phyloP scores from a whole-genome alignment of 2,329 filamentous ascomycete species.

The Cordyceps cicadae region DNA sequence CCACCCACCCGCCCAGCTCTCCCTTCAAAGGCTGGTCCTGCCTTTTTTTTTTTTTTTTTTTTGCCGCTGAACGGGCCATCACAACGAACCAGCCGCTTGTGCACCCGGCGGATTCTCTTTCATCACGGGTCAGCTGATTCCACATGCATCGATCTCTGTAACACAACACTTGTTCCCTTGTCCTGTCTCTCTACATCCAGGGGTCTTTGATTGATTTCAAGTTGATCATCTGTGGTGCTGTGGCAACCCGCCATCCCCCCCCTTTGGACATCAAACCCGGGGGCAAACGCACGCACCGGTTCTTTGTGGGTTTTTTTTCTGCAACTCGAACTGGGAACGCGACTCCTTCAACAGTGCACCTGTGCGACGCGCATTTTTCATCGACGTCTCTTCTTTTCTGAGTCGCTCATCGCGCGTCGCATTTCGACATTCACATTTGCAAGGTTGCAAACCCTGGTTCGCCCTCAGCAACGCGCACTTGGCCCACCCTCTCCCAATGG shows the following conservation, averaged over 20 bases:
- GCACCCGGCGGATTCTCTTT: not conserved
- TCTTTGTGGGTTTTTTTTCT: not conserved
- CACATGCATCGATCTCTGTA: conserved; percentile 7
- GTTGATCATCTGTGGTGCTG: not conserved
- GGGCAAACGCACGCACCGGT: not conserved
- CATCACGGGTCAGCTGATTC: not conserved
- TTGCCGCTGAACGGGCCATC: not conserved
- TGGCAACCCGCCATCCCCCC: not conserved
- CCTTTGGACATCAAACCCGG: not conserved
- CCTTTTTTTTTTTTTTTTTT: too few relatives aligned
- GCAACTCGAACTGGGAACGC: too few relatives aligned
- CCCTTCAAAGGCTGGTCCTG: too few relatives aligned
- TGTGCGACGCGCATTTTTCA: not conserved
- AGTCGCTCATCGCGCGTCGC: not conserved
- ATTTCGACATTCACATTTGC: not conserved
- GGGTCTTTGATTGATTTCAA: not conserved
- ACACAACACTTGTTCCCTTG: not conserved
- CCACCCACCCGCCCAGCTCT: not conserved
- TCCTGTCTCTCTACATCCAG: not conserved
- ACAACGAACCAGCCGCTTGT: not conserved
- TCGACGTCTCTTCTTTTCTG: not conserved
- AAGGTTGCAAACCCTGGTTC: not conserved
- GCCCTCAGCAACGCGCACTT: not conserved
- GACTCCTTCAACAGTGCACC: not conserved
- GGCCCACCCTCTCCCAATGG: conserved; percentile 20